Base-by-base conservation (phyloP, 176 grass and related monocot species). In the Guadua angustifolia region DNA sequence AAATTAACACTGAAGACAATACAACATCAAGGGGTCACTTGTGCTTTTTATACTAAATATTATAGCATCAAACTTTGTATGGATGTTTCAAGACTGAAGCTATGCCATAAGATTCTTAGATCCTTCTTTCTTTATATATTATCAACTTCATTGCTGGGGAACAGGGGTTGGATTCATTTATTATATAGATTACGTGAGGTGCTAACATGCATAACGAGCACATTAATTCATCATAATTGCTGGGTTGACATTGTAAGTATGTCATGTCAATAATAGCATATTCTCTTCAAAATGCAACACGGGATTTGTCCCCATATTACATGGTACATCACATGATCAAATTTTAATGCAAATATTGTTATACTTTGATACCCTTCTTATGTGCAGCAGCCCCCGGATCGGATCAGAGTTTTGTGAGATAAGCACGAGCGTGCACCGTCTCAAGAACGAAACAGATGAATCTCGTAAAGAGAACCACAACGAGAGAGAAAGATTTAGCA, bases 1-100 rank as follows among this genome's bases (percentile, higher is more conserved):
- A 72, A 60, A 72, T 3, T 81, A 40, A 62, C 67, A n/a, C 67
- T 47, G 17, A 59, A 59, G 26, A 36, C 26, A 47, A 73, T 61
- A 12, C 26, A 42, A 73, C 26, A 8, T 73, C 32, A 73, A 51
- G 44, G 45, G 38, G 29, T 50, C 10, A 13, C 0, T 79, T 51
- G 32, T 66, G 67, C 5, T 51, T 51, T 55, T 55, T 19, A 55
- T 73, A 51, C 70, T 73, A 22, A 15, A 44, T n/a, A 73, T 18
- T 62, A 63, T 29, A 38, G 42, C 25, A 6, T 61, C 26, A 47
- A 49, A 10, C 9, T 72, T 59, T 71, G 52, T 58, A 57, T 82
- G 66, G 51, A 82, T 59, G 16, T 18, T 72, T 62, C 25, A 47
- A 72, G 38, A 45, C 38, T 15, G 11, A 60, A 82, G 39, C 69